A percentile compares a stretch with the other conserved stretches of the same genome.
Evolutionary conservation across 1,139 yeast genomes (phyloP).

Genomic region (Yamadazyma buinensis): DNA sequence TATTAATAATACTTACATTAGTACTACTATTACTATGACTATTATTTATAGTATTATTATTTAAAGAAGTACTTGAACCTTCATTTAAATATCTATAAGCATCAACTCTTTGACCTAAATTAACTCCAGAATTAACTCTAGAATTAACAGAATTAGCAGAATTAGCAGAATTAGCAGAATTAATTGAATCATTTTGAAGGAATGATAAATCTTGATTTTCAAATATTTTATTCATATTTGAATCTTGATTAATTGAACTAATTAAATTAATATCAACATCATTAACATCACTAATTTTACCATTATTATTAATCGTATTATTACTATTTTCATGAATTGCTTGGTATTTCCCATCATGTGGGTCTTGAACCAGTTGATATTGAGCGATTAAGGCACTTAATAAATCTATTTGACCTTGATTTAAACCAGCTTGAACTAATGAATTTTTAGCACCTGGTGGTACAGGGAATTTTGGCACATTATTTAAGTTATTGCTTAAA

Average conservation of each 20-base stretch:
- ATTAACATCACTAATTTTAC: no score
- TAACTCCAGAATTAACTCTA: not conserved
- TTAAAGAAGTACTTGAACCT: not conserved
- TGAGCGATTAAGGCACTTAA: slow-evolving; percentile 70
- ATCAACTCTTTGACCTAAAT: not conserved
- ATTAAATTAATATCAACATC: not conserved
- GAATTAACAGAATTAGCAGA: not conserved
- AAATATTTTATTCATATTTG: not conserved
- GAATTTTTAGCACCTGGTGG: slow-evolving; percentile 71
- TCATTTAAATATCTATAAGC: not conserved
- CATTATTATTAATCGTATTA: no score
- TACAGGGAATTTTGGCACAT: slow-evolving; percentile 58
- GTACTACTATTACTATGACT: not conserved
- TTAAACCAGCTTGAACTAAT: slow-evolving; percentile 59
- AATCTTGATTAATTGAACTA: no score
- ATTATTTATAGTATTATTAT: not conserved
- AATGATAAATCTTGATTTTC: not conserved
- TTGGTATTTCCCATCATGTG: no score
- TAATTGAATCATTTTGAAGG: not conserved
- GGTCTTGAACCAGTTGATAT: slow-evolving; percentile 40
- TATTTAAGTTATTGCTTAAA: slow-evolving; percentile 6
- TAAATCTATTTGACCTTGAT: slow-evolving; percentile 66
- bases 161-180: not conserved
- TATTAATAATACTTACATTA: not conserved
- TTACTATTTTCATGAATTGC: no score